Percentiles rank a stretch among this genome's conserved stretches.
phyloP scores from a whole-genome alignment of 225 moss, liverwort and hornwort genomes.

The Sphagnum contortum region DNA sequence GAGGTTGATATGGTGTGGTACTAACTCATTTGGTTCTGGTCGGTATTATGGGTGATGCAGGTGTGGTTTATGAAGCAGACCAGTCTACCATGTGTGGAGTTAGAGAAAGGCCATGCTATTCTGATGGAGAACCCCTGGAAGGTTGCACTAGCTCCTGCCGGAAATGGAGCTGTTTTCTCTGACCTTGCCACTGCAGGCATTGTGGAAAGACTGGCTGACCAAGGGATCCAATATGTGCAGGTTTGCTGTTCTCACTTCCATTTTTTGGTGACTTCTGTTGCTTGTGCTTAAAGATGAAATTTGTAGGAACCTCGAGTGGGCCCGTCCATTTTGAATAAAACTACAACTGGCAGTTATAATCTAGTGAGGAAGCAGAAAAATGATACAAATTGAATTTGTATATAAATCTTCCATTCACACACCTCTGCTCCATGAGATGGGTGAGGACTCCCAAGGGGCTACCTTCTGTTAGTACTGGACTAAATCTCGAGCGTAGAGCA shows the following conservation, averaged over 20 bases:
- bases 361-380: no score
- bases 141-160: slow-evolving; percentile 75
- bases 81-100: slow-evolving; percentile 75
- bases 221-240: slow-evolving; percentile 78
- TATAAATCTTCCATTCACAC: neutral
- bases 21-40: no score
- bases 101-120: slow-evolving; percentile 54
- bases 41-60: slow-evolving; percentile 12
- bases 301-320: no score
- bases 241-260: slow-evolving; percentile 13
- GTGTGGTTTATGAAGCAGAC: slow-evolving; percentile 95
- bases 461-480: no score
- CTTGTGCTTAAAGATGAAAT: neutral
- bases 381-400: neutral
- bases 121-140: slow-evolving; percentile 94
- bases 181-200: slow-evolving; percentile 49
- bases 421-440: no score
- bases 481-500: no score
- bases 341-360: no score
- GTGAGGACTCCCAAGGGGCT: no score
- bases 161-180: slow-evolving; percentile 79
- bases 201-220: slow-evolving; percentile 44
- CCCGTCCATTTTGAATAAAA: no score
- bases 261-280: neutral
- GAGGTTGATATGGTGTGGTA: no score